These are phyloP conservation scores for Ustulina deusta DNA, from an alignment of 2,329 filamentous ascomycete species.

Conservation along the genomic window DNA sequence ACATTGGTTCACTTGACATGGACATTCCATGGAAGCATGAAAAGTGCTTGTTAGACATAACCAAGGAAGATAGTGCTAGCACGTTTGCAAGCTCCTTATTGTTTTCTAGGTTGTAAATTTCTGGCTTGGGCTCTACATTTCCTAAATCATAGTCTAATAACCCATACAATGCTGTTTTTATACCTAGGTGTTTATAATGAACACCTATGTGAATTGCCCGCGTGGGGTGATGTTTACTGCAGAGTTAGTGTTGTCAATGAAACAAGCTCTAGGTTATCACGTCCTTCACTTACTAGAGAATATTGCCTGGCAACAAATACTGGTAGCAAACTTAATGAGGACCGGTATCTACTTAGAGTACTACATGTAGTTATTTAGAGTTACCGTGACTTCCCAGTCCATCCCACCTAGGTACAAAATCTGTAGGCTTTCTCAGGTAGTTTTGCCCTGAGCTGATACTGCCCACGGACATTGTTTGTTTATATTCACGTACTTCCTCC, in stretches of 20 bases:
- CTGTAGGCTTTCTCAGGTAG: too few species aligned
- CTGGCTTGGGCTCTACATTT: background rate
- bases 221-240: too few species aligned
- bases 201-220: too few species aligned
- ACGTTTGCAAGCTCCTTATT: background rate
- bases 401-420: too few species aligned
- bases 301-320: too few species aligned
- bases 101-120: background rate
- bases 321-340: too few species aligned
- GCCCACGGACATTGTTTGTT: background rate
- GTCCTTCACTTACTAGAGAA: too few species aligned
- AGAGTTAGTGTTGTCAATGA: background rate
- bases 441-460: background rate
- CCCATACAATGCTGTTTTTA: background rate
- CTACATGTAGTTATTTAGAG: too few species aligned
- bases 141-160: background rate
- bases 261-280: background rate
- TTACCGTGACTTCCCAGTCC: too few species aligned
- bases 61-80: background rate
- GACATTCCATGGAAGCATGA: background rate
- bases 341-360: too few species aligned
- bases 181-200: too few species aligned
- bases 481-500: background rate
- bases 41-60: background rate
- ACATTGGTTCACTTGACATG: background rate